Evolutionary conservation across 2,329 filamentous ascomycete species (phyloP).

Genomic region (Pseudonectria buxi): DNA sequence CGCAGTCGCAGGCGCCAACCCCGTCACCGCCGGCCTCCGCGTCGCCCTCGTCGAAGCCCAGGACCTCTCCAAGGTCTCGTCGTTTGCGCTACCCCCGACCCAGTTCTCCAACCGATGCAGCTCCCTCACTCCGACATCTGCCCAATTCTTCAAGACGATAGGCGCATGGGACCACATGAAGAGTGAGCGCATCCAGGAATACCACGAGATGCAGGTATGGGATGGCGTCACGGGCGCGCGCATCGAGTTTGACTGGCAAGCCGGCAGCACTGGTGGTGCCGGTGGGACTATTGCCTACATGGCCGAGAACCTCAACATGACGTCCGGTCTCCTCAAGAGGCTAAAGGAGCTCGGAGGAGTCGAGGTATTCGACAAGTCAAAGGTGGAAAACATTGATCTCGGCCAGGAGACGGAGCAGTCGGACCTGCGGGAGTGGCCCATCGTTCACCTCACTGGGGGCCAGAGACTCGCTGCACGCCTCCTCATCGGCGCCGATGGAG

Average conservation of each 20-base stretch:
- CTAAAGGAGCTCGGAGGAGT: conserved; percentile 64
- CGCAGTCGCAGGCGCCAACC: conserved; percentile 56
- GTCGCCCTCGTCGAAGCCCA: conserved; percentile 88
- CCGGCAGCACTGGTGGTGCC: conserved; percentile 30
- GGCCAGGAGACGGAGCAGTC: conserved; percentile 62
- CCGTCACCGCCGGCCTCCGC: conserved; percentile 67
- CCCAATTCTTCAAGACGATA: conserved; percentile 73
- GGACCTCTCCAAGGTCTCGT: conserved; percentile 63
- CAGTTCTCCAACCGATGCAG: conserved; percentile 91
- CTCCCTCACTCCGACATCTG: conserved; percentile 83
- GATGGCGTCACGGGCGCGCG: conserved; percentile 82
- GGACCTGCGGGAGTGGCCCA: conserved; percentile 81
- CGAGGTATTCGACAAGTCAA: conserved; percentile 67
- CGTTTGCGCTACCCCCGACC: conserved; percentile 59
- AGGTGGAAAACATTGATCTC: conserved; percentile 71
- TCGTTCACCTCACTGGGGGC: conserved; percentile 66
- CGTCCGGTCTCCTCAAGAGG: conserved; percentile 65
- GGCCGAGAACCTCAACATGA: conserved; percentile 90
- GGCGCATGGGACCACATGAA: conserved; percentile 80
- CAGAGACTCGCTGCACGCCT: conserved; percentile 70
- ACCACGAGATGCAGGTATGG: conserved; percentile 98
- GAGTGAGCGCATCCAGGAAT: conserved; percentile 68
- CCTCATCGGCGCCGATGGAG: conserved; percentile 87
- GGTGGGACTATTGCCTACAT: conserved; percentile 81
- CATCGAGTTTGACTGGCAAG: conserved; percentile 79